Evolutionary conservation across 805 yeast species (phyloP), one percentile per base, ranked within the genome.

Genomic region (Pichia occidentalis): DNA sequence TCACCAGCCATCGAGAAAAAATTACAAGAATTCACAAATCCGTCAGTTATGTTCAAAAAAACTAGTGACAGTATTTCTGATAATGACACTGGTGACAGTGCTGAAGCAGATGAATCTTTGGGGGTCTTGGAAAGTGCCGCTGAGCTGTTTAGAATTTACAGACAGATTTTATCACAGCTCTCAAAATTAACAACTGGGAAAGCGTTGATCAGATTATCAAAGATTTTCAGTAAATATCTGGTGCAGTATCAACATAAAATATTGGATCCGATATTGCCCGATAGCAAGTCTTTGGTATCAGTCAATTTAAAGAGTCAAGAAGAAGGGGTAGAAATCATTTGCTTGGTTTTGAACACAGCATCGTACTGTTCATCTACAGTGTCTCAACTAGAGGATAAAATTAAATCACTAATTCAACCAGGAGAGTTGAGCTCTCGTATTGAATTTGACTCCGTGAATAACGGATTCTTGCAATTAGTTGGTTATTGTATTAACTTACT

Each of bases 41-140:
- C 74, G 17, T 61, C 77, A 5, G 73, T 75, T 43, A 59, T 80
- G 41, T 77, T 34, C 44, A 58, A 37, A 68, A 69, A 51, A 32
- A 50, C 56, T 40, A 60, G 49, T 58, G 65, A 44, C 44, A 66
- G 57, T 16, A 50, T 45, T 21, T 28, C 36, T 9, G 45, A 32
- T n/a, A 23, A 18, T 14, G 35, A 29, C 4, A 25, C 21, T 14
- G 53, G 36, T 8, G 39, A 39, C 27, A 29, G 27, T 4, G 61
- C 64, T 4, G 23, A 31, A 7, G 16, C 43, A 14, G 46, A 43
- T 14, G 48, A 45, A 16, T 35, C 42, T 3, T 19, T 45, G 9
- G 74, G 80, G 51, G 88, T 92, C 12, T 67, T 92, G 7, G 85
- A 81, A 26, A 84, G 95, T 0, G 83, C 95, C 9, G 85, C 94